Evolutionary conservation across 768 basidiomycete species (phyloP).

Genomic region (Dendrothele bispora): DNA sequence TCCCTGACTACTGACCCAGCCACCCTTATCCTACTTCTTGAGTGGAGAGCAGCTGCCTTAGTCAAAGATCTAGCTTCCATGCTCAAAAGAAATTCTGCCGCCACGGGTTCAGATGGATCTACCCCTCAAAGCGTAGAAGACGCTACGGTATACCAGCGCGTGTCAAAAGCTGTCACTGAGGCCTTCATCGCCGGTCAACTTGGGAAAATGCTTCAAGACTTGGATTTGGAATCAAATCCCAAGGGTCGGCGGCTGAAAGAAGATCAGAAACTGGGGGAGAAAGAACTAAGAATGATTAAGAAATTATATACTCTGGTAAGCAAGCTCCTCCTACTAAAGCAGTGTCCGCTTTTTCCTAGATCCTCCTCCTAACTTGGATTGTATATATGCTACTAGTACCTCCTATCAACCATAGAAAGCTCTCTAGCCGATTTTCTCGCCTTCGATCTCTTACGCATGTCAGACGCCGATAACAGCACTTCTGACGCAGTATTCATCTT

Average conservation of each 20-base stretch:
- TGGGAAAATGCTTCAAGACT: conserved; percentile 40
- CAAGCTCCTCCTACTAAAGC: background rate
- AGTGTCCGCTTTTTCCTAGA: background rate
- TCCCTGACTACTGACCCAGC: too few relatives aligned
- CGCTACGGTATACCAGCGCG: too few relatives aligned
- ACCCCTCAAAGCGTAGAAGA: conserved; percentile 48
- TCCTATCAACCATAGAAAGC: conserved; percentile 55
- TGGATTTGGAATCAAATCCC: conserved; percentile 17
- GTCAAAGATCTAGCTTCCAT: conserved; percentile 45
- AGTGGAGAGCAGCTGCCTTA: conserved; percentile 62
- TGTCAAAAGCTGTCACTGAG: conserved; percentile 64
- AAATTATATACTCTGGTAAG: conserved; percentile 47
- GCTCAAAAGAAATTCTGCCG: too few relatives aligned
- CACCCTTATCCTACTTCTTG: conserved; percentile 48
- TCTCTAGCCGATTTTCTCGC: conserved; percentile 60
- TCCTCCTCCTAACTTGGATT: too few relatives aligned
- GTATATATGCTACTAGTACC: conserved; percentile 53
- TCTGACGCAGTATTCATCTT: conserved; percentile 48
- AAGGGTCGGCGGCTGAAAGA: too few relatives aligned
- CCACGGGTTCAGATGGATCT: conserved; percentile 56
- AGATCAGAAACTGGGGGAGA: too few relatives aligned
- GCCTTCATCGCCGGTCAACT: conserved; percentile 65
- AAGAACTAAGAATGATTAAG: conserved; percentile 26
- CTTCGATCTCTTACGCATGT: conserved; percentile 40
- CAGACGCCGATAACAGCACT: conserved; percentile 31